phyloP scores from a whole-genome alignment of 176 grass and related monocot genomes.

The Puccinellia tenuiflora region DNA sequence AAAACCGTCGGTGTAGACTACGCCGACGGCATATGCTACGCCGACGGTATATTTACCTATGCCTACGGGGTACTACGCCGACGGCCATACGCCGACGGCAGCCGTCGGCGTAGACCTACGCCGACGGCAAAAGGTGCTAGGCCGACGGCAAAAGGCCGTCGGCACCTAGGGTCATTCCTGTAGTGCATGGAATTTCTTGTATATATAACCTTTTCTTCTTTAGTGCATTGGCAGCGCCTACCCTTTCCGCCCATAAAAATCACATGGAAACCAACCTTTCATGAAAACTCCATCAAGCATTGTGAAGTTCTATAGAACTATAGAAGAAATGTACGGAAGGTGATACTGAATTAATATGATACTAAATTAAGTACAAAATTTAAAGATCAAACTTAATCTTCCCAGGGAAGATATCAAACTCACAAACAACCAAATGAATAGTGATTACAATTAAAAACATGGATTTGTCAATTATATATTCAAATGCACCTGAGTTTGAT shows the following conservation, averaged over 20 bases:
- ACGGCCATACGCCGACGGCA: no score
- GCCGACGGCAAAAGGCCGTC: no score
- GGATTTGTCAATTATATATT: no score
- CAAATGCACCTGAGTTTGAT: no score
- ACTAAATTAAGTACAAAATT: neutral
- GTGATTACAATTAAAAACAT: no score
- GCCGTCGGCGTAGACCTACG: no score
- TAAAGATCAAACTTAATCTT: neutral
- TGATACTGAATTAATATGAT: neutral
- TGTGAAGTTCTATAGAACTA: neutral
- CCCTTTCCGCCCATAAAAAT: neutral
- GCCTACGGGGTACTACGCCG: no score
- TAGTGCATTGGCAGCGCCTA: neutral
- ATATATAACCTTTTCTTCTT: neutral
- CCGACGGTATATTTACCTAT: no score
- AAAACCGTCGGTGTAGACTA: no score
- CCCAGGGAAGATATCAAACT: neutral
- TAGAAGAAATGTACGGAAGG: neutral
- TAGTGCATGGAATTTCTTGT: neutral
- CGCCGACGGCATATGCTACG: no score
- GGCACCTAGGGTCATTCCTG: no score
- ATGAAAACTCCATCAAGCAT: neutral
- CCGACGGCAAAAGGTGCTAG: no score
- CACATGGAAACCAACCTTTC: neutral
- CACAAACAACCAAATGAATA: neutral